Base-by-base conservation (phyloP, 306 rosid species). In the Cicer arietinum region DNA sequence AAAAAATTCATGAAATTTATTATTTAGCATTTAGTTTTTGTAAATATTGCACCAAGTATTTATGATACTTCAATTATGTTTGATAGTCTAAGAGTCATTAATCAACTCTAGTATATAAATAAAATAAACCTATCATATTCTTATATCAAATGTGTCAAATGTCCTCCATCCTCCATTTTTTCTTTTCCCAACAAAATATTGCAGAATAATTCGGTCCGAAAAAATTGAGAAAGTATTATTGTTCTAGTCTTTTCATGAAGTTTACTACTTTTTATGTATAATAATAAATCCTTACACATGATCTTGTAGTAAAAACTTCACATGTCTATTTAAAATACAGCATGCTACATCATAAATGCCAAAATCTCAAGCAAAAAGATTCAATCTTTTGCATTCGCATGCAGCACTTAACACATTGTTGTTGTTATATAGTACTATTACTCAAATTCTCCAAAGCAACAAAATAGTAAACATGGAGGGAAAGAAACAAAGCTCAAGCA, bases 281-380 rank as follows among this genome's bases (percentile, higher is more conserved):
- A 30, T 30, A 30, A 30, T 30, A 10, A 76, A 64, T 35, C 72
- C 18, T 12, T 30, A 47, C 11, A 11, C 62, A 9, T 37, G 14
- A 8, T 39, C 59, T 10, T 1, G 18, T 39, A 35, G 16, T 20
- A 10, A 68, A 67, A 78, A 20, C 57, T 22, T 39, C 16, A 37
- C 9, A 56, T 71, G 5, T 39, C 46, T 12, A 20, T 66, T 56
- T 40, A 30, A 70, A 79, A 25, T 0, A 42, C 7, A 46, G 74
- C 80, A 80, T 71, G 79, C 53, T 8, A 12, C 48, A 42, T 61
- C 74, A 77, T 80, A 39, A 80, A 58, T 80, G 50, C 37, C 63
- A 44, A 65, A 39, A 48, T 75, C 22, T 6, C 57, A 59, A n/a
- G 20, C 39, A 42, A 11, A 64, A 42, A 8, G 43, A 79, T 75